Percentiles rank a stretch among this genome's conserved stretches.
These are phyloP conservation scores for Trichomonas tenax DNA, from an alignment of 208 protist species.

Conservation along the genomic window DNA sequence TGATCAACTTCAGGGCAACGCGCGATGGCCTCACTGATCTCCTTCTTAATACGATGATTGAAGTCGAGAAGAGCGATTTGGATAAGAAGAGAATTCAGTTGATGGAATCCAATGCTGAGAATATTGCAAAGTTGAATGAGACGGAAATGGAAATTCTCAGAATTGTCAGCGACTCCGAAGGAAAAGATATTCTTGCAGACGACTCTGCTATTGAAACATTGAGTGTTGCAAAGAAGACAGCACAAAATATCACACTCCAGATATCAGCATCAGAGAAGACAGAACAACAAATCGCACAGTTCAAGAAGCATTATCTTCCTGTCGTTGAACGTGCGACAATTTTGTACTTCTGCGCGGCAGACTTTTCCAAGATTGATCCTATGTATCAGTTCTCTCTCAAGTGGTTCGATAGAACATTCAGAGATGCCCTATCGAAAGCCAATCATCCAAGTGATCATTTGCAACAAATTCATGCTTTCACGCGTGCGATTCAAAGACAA, in stretches of 20 bases:
- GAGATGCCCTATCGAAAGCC: not conserved
- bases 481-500: slow-evolving; percentile 70
- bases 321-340: slow-evolving; percentile 70
- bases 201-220: slow-evolving; percentile 81
- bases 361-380: slow-evolving; percentile 43
- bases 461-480: not conserved
- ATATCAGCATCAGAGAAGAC: slow-evolving; percentile 67
- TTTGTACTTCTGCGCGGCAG: slow-evolving; percentile 76
- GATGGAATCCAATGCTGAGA: slow-evolving; percentile 84
- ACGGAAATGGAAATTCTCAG: slow-evolving; percentile 85
- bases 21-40: slow-evolving; percentile 88
- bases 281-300: slow-evolving; percentile 68
- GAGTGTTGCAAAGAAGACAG: slow-evolving; percentile 55
- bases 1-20: slow-evolving; percentile 97
- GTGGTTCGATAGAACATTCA: slow-evolving; percentile 13
- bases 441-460: not conserved
- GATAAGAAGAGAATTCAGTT: slow-evolving; percentile 77
- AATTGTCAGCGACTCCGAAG: slow-evolving; percentile 62
- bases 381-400: slow-evolving; percentile 41
- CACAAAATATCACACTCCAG: slow-evolving; percentile 61
- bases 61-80: slow-evolving; percentile 82
- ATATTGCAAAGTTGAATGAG: slow-evolving; percentile 86
- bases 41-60: slow-evolving; percentile 85
- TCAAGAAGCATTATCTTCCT: slow-evolving; percentile 66
- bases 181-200: slow-evolving; percentile 84